Percentiles rank a stretch among this genome's conserved stretches.
These are phyloP conservation scores for Penicillium sp. DNA, from an alignment of 2,329 filamentous ascomycete genomes.

Conservation along the genomic window DNA sequence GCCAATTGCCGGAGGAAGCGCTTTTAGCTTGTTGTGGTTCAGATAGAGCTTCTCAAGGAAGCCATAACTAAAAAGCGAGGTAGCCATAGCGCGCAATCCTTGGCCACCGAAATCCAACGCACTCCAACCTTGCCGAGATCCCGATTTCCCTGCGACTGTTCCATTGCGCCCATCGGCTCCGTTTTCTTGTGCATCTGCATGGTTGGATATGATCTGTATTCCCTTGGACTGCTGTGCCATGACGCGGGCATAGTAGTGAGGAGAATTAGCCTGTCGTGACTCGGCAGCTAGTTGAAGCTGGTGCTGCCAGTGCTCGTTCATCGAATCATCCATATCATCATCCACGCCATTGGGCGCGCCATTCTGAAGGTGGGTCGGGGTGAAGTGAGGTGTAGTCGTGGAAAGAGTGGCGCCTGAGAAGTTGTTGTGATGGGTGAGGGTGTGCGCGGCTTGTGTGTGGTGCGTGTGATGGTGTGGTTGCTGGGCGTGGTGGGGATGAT, in stretches of 20 bases:
- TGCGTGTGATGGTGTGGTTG: conserved; percentile 43
- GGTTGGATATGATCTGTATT: conserved; percentile 46
- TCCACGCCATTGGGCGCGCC: conserved; percentile 54
- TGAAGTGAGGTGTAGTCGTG: conserved; percentile 53
- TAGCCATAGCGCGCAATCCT: conserved; percentile 75
- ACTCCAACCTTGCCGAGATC: conserved; percentile 73
- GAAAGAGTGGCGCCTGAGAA: conserved; percentile 46
- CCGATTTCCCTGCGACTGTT: conserved; percentile 56
- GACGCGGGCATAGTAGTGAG: conserved; percentile 61
- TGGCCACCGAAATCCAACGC: conserved; percentile 95
- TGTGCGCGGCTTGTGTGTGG: conserved; percentile 41
- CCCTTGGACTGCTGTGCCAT: conserved; percentile 46
- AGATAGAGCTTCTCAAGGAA: conserved; percentile 92
- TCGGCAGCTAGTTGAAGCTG: conserved; percentile 78
- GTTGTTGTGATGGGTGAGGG: conserved; percentile 47
- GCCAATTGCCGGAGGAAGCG: conserved; percentile 75
- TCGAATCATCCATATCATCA: conserved; percentile 53
- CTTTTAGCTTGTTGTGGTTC: conserved; percentile 81
- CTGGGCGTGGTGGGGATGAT: conserved; percentile 42
- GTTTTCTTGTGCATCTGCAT: conserved; percentile 45
- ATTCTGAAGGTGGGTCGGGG: conserved; percentile 55
- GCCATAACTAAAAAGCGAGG: conserved; percentile 75
- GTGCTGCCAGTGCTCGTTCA: conserved; percentile 74
- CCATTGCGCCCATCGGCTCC: conserved; percentile 58
- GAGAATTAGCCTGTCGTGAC: conserved; percentile 62